Conservation (phyloP, 805 yeast genomes). For the Ogataea thermomethanolica region DNA sequence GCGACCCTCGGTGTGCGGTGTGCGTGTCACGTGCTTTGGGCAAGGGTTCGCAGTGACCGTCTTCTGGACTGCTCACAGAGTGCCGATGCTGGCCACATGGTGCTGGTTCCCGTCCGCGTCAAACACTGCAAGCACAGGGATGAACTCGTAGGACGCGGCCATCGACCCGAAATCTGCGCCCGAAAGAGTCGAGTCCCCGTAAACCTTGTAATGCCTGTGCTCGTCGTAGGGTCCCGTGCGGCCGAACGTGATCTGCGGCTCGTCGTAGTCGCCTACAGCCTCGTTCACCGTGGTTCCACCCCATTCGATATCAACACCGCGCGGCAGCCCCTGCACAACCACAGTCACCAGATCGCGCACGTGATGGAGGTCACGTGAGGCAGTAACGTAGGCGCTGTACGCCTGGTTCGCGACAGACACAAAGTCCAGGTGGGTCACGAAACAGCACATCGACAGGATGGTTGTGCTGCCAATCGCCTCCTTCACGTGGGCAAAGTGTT, state of each 20-base stretch:
- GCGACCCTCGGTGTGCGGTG: constrained; percentile 14
- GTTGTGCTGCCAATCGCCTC: constrained; percentile 45
- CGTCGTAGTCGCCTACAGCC: constrained; percentile 33
- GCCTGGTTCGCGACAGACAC: constrained; percentile 34
- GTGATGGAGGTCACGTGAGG: constrained; percentile 10
- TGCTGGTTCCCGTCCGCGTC: constrained; percentile 5
- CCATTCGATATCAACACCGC: constrained; percentile 69
- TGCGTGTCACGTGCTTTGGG: constrained; percentile 8
- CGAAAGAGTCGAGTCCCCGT: constrained; percentile 12
- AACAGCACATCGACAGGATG: constrained; percentile 53
- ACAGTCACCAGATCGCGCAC: constrained; percentile 43
- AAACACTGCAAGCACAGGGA: constrained; percentile 21
- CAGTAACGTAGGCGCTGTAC: constrained; percentile 43
- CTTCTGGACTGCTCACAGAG: not conserved
- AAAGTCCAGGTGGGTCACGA: constrained; percentile 37
- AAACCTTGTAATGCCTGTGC: constrained; percentile 23
- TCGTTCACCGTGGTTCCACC: constrained; percentile 55
- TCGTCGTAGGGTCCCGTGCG: constrained; percentile 21
- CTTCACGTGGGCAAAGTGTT: constrained; percentile 67
- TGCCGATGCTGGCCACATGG: constrained; percentile 15
- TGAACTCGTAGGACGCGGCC: constrained; percentile 22
- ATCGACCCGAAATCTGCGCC: not conserved
- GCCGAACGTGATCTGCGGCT: constrained; percentile 6
- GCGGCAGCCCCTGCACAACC: constrained; percentile 57
- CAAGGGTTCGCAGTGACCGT: not conserved